A percentile compares a stretch with the other conserved stretches of the same genome.
These are phyloP conservation scores for Arthrinium puccinioides DNA, from an alignment of 2,329 filamentous ascomycete species.

Conservation along the genomic window DNA sequence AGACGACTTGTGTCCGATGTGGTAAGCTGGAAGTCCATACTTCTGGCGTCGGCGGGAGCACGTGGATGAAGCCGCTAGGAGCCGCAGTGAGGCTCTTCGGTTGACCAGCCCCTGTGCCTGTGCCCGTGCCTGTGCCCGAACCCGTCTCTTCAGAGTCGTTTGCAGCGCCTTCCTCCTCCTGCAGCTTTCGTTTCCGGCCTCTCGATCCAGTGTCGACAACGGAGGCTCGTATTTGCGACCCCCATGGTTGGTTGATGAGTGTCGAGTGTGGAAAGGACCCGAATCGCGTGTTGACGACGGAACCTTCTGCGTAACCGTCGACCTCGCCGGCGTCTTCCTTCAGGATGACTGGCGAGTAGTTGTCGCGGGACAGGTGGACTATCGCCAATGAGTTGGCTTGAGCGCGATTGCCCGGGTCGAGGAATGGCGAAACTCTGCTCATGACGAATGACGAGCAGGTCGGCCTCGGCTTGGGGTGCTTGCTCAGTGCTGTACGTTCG, in stretches of 20 bases:
- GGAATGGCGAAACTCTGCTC: slow-evolving; percentile 63
- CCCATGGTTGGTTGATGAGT: slow-evolving; percentile 75
- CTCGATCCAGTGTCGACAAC: slow-evolving; percentile 87
- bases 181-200: slow-evolving; percentile 59
- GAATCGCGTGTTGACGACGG: slow-evolving; percentile 85
- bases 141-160: slow-evolving; percentile 15
- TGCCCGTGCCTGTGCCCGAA: slow-evolving; percentile 1
- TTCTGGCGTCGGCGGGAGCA: slow-evolving; percentile 73
- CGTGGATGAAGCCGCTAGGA: slow-evolving; percentile 66
- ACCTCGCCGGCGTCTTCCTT: slow-evolving; percentile 53
- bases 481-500: no score
- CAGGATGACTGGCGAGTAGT: slow-evolving; percentile 69
- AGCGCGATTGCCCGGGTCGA: slow-evolving; percentile 60
- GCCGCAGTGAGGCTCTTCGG: slow-evolving; percentile 40
- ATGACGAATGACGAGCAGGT: no score
- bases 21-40: slow-evolving; percentile 75
- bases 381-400: slow-evolving; percentile 65
- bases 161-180: slow-evolving; percentile 38
- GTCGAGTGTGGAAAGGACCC: slow-evolving; percentile 83
- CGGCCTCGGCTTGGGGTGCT: no score
- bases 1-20: slow-evolving; percentile 79
- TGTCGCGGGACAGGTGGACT: slow-evolving; percentile 82
- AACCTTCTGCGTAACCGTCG: slow-evolving; percentile 68
- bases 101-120: no score
- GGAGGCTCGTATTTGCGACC: slow-evolving; percentile 83